These are phyloP conservation scores for Nicotiana undulata DNA, from an alignment of 257 asterid species.

Conservation along the genomic window DNA sequence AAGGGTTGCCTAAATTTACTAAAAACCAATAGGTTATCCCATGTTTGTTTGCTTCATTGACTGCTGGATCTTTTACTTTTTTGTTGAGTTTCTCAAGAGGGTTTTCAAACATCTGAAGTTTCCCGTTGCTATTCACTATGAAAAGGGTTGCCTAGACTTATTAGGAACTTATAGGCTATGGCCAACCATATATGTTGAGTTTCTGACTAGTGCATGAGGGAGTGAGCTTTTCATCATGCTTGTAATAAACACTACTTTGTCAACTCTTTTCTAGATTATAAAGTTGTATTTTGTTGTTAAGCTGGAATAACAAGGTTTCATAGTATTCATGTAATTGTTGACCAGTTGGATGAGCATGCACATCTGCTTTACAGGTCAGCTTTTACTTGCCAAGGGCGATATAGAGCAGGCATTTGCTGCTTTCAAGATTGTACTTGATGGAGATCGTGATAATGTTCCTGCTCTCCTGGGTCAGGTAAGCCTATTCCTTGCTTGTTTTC, in stretches of 20 bases:
- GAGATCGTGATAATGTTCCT: conserved; percentile 85
- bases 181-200: not conserved
- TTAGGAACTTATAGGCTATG: not conserved
- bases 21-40: not conserved
- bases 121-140: not conserved
- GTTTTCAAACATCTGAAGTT: not conserved
- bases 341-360: not conserved
- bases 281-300: not conserved
- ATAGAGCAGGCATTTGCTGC: conserved; percentile 86
- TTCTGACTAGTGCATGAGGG: not conserved
- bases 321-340: not conserved
- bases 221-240: not conserved
- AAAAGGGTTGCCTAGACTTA: not conserved
- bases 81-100: not conserved
- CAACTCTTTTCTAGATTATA: not conserved
- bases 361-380: conserved; percentile 66
- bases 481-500: conserved; percentile 10
- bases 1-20: not conserved
- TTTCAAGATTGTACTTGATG: conserved; percentile 92
- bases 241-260: not conserved
- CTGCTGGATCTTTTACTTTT: not conserved
- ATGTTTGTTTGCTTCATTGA: not conserved
- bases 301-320: not conserved
- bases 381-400: conserved; percentile 94
- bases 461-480: conserved; percentile 98